These are phyloP conservation scores for Ettlia oleoabundans DNA, from an alignment of 139 green algal species.

Conservation along the genomic window DNA sequence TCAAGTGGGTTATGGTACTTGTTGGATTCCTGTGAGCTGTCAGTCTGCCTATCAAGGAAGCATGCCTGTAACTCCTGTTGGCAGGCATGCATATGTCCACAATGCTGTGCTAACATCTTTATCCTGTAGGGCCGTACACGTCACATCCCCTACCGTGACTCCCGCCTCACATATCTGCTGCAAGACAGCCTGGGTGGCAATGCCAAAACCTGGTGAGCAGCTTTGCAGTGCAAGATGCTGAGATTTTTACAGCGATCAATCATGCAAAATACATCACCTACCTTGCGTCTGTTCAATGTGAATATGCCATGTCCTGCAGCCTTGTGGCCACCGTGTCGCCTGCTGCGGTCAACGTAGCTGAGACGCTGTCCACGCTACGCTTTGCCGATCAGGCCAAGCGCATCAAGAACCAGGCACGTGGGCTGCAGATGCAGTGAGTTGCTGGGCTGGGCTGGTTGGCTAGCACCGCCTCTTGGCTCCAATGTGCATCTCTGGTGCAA, in stretches of 20 bases:
- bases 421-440: background rate
- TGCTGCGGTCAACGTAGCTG: conserved; percentile 54
- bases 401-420: conserved; percentile 86
- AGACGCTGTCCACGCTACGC: conserved; percentile 91
- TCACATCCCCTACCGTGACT: conserved; percentile 97
- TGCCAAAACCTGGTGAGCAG: conserved; percentile 84
- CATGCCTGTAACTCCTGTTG: background rate
- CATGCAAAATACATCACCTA: too few relatives aligned
- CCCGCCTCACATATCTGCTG: conserved; percentile 96
- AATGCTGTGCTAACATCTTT: background rate
- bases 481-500: too few relatives aligned
- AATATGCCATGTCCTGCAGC: too few relatives aligned
- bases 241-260: background rate
- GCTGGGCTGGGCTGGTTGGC: too few relatives aligned
- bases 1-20: too few relatives aligned
- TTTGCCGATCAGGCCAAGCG: conserved; percentile 91
- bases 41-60: too few relatives aligned
- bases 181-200: conserved; percentile 95
- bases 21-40: too few relatives aligned
- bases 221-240: background rate
- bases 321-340: conserved; percentile 88
- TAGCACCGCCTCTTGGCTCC: too few relatives aligned
- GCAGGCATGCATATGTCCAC: background rate
- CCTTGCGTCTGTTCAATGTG: too few relatives aligned
- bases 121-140: conserved; percentile 24